These are phyloP conservation scores for Lolium multiflorum DNA, from an alignment of 176 grass and related monocot genomes.

Conservation along the genomic window DNA sequence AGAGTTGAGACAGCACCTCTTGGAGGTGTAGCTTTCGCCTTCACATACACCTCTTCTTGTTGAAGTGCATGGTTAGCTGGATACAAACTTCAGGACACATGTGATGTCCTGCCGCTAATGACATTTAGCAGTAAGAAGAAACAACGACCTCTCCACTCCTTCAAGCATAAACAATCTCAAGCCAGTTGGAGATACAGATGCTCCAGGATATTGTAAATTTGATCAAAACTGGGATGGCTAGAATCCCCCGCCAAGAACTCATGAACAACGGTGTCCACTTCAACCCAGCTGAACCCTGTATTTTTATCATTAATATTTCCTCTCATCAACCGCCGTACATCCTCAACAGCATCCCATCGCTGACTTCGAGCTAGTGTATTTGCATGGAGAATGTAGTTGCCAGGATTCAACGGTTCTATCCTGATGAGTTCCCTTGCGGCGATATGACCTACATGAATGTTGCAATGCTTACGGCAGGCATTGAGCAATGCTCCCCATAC, in stretches of 20 bases:
- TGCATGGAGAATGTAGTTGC: slow-evolving; percentile 69
- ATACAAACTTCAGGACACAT: neutral
- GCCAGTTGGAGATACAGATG: slow-evolving; percentile 52
- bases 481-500: slow-evolving; percentile 82
- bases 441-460: slow-evolving; percentile 46
- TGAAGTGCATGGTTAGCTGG: neutral
- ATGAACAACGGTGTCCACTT: slow-evolving; percentile 49
- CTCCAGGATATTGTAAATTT: slow-evolving; percentile 47
- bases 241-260: slow-evolving; percentile 49
- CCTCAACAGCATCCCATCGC: slow-evolving; percentile 58
- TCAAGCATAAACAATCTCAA: slow-evolving; percentile 24
- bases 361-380: slow-evolving; percentile 58
- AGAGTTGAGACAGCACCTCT: neutral
- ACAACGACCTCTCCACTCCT: neutral
- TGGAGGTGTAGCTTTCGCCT: neutral
- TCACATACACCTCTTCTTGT: neutral
- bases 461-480: slow-evolving; percentile 64
- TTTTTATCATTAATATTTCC: slow-evolving; percentile 49
- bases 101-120: neutral
- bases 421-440: slow-evolving; percentile 54
- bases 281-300: slow-evolving; percentile 66
- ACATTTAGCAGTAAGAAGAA: slow-evolving; percentile 21
- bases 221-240: slow-evolving; percentile 43
- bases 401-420: slow-evolving; percentile 65
- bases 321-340: slow-evolving; percentile 53